These are phyloP conservation scores for Prinsepia uniflora DNA, from an alignment of 306 rosid species.

Conservation along the genomic window DNA sequence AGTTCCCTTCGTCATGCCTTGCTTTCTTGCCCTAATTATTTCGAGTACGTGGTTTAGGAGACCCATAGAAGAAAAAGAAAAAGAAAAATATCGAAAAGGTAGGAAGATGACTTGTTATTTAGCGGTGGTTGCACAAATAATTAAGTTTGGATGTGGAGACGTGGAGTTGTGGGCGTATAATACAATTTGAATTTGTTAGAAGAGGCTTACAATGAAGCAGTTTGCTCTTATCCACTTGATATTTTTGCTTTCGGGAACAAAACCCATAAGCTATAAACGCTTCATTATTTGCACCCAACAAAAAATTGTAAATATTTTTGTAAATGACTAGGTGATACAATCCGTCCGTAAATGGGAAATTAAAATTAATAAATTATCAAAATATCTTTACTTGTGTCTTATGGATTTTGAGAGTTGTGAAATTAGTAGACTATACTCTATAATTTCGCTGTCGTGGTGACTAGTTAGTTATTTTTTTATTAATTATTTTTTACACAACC, in stretches of 20 bases:
- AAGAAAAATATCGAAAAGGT: not conserved
- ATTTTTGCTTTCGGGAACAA: not conserved
- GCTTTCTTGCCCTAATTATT: constrained; percentile 1
- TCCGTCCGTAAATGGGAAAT: too few species aligned
- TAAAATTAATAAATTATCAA: too few species aligned
- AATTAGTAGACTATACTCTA: too few species aligned
- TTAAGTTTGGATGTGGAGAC: not conserved
- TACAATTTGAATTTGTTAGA: not conserved
- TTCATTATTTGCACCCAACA: too few species aligned
- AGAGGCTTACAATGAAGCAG: constrained; percentile 18
- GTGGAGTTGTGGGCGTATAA: constrained; percentile 14
- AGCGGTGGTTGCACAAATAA: constrained; percentile 33
- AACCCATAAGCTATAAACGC: too few species aligned
- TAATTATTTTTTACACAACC: too few species aligned
- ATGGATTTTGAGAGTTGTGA: not conserved
- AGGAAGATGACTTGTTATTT: constrained; percentile 9
- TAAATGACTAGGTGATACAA: too few species aligned
- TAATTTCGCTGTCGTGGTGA: too few species aligned
- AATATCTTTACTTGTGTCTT: not conserved
- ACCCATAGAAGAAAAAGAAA: constrained; percentile 16
- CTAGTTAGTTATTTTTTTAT: too few species aligned
- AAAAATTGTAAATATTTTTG: too few species aligned
- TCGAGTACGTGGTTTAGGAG: constrained; percentile 11
- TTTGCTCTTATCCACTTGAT: constrained; percentile 25
- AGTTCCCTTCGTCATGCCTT: not conserved